Base-by-base conservation (phyloP, 2,329 filamentous ascomycete genomes). In the Trichoderma koningii region DNA sequence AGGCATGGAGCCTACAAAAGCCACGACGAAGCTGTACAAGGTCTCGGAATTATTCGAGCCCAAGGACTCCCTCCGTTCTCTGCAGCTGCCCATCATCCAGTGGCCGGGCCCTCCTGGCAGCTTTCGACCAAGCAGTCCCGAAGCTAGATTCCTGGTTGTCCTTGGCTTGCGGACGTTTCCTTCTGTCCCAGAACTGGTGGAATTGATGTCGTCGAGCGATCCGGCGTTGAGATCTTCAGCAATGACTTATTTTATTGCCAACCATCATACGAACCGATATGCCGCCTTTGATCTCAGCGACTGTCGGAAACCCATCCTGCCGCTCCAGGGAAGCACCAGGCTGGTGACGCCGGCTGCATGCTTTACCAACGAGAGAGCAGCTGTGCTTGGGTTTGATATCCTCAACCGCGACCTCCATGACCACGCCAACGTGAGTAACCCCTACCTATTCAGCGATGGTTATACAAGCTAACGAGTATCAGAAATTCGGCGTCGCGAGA, bases 31-130 rank as follows among this genome's bases (percentile, higher is more conserved):
- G 59, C 74, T 89, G 3, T 94, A 91, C 77, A 89, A 85, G 69
- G 85, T 94, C 0, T 89, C 86, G 1, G 90, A 96, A 65, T 82
- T 97, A 0, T 96, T 90, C 72, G 91, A 94, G 74, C 93, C 93
- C 4, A 89, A 89, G 63, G 87, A 89, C 45, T 78, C 84, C 1
- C 80, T 96, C 7, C 84, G 91, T 42, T 81, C 85, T 21, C 82
- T 98, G 12, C 83, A 85, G 3, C 76, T 98, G 9, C 91, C 91
- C 0, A 82, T 97, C 3, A 76, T 96, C 48, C 91, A 92, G 73
- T 98, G 93, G 93, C 90, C 91, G 3, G 90, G 85, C 0, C 80
- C 81, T 23, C 80, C 82, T 12, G 84, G 88, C 3, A 86, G 83
- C 66, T 92, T 88, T 73, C 83, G 86, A 55, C 76, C 83, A n/a